Evolutionary conservation across 2,329 filamentous ascomycete species (phyloP).

Genomic region (Sporothrix dimorphospora): DNA sequence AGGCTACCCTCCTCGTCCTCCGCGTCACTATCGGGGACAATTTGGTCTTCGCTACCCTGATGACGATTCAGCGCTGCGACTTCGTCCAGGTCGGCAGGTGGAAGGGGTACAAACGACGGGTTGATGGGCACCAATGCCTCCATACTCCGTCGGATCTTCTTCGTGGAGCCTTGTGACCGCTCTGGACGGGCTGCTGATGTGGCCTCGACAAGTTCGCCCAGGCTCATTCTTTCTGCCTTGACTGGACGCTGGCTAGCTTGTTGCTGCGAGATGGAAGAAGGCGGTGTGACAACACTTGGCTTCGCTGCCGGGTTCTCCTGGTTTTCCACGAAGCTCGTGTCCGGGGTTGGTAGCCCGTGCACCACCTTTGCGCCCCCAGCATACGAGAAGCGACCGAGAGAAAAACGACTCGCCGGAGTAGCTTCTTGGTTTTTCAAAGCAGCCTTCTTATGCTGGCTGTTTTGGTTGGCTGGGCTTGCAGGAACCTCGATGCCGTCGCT

Average conservation of each 20-base stretch:
- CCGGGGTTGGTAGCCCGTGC: slow-evolving; percentile 49
- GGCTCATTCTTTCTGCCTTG: slow-evolving; percentile 25
- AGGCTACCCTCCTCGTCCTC: slow-evolving; percentile 44
- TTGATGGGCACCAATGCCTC: slow-evolving; percentile 46
- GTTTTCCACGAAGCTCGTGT: slow-evolving; percentile 35
- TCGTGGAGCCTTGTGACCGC: neutral
- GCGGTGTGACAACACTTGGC: slow-evolving; percentile 10
- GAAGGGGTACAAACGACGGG: slow-evolving; percentile 58
- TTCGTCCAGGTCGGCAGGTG: slow-evolving; percentile 57
- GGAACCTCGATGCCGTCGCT: slow-evolving; percentile 32
- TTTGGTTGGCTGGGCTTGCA: slow-evolving; percentile 26
- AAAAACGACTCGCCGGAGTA: slow-evolving; percentile 25
- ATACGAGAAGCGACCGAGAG: slow-evolving; percentile 35
- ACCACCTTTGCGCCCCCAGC: slow-evolving; percentile 38
- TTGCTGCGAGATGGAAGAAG: slow-evolving; percentile 12
- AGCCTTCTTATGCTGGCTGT: neutral
- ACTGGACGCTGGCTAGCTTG: neutral
- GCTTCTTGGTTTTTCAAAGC: neutral
- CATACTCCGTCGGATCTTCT: slow-evolving; percentile 34
- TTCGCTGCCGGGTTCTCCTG: neutral
- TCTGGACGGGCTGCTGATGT: slow-evolving; percentile 9
- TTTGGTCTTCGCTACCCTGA: slow-evolving; percentile 60
- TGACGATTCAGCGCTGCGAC: slow-evolving; percentile 54
- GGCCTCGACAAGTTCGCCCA: slow-evolving; percentile 29
- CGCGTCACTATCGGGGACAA: slow-evolving; percentile 56